These are phyloP conservation scores for Dimargaris xerosporica DNA, from an alignment of 192 early-diverging fungal species.

Conservation along the genomic window DNA sequence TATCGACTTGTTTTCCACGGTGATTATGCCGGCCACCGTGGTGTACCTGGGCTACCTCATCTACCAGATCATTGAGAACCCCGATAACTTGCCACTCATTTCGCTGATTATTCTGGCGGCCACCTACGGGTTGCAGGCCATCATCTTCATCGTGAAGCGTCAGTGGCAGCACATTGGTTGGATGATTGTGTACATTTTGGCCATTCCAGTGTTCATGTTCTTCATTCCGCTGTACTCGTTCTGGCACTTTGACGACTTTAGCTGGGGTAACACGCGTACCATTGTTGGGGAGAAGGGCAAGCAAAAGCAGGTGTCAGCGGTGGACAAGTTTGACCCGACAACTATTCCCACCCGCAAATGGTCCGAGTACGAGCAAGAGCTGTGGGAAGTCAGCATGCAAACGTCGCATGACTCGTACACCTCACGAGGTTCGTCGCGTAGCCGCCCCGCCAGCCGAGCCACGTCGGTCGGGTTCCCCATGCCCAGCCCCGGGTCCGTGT, in stretches of 20 bases:
- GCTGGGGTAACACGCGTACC: constrained; percentile 96
- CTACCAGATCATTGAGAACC: constrained; percentile 38
- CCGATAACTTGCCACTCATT: constrained; percentile 52
- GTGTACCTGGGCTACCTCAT: constrained; percentile 77
- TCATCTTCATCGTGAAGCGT: constrained; percentile 74
- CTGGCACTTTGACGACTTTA: constrained; percentile 99
- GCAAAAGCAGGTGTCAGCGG: constrained; percentile 41
- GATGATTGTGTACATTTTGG: constrained; percentile 92
- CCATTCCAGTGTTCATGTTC: constrained; percentile 79
- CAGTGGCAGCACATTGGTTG: constrained; percentile 88
- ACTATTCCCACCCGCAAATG: constrained; percentile 63
- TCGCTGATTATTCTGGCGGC: constrained; percentile 73
- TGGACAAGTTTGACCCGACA: constrained; percentile 62
- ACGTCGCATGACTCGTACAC: constrained; percentile 33
- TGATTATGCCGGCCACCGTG: constrained; percentile 85
- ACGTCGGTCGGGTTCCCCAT: neutral
- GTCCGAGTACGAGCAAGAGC: constrained; percentile 62
- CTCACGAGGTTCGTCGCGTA: constrained; percentile 24
- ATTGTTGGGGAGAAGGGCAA: constrained; percentile 78
- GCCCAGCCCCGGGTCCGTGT: constrained; percentile 10
- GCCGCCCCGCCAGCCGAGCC: constrained; percentile 14
- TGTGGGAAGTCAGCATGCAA: constrained; percentile 43
- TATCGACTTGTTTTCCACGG: constrained; percentile 81
- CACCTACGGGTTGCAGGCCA: constrained; percentile 78
- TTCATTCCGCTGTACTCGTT: constrained; percentile 79